These are phyloP conservation scores for Hypericum perforatum DNA, from an alignment of 345 rosid genomes.

Conservation along the genomic window DNA sequence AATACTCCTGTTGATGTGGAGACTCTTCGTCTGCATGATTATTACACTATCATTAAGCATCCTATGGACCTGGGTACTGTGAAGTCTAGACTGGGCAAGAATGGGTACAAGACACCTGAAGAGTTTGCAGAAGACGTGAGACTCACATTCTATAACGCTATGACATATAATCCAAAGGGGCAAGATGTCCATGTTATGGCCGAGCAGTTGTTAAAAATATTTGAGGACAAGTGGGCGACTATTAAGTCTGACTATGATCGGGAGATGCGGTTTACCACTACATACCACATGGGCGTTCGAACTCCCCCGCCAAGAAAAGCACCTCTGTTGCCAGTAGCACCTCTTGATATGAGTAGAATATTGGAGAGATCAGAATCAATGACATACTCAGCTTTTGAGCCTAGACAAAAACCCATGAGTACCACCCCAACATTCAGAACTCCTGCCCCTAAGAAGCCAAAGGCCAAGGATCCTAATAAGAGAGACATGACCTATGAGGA, in stretches of 20 bases:
- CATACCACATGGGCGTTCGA: constrained; percentile 48
- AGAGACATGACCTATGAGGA: constrained; percentile 98
- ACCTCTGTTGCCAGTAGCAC: constrained; percentile 44
- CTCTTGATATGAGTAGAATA: constrained; percentile 70
- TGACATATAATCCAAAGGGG: constrained; percentile 91
- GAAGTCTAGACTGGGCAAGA: constrained; percentile 55
- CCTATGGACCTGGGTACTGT: constrained; percentile 98
- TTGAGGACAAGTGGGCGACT: constrained; percentile 81
- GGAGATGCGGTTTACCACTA: constrained; percentile 45
- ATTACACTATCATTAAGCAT: constrained; percentile 61
- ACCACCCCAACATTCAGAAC: constrained; percentile 77
- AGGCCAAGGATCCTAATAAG: constrained; percentile 89
- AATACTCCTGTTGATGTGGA: constrained; percentile 83
- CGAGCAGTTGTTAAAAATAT: constrained; percentile 46
- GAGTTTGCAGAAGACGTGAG: constrained; percentile 98
- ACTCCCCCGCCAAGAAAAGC: constrained; percentile 54
- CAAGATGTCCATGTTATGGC: constrained; percentile 98
- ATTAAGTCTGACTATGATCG: constrained; percentile 75
- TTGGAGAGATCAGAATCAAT: constrained; percentile 71
- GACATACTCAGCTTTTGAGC: constrained; percentile 31
- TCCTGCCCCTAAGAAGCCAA: constrained; percentile 86
- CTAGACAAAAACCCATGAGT: constrained; percentile 38
- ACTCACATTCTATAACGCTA: constrained; percentile 88
- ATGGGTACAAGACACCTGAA: constrained; percentile 80
- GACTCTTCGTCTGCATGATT: constrained; percentile 77